A percentile compares a stretch with the other conserved stretches of the same genome.
phyloP scores from a whole-genome alignment of 75 land plant genomes.

The Picea sitchensis region DNA sequence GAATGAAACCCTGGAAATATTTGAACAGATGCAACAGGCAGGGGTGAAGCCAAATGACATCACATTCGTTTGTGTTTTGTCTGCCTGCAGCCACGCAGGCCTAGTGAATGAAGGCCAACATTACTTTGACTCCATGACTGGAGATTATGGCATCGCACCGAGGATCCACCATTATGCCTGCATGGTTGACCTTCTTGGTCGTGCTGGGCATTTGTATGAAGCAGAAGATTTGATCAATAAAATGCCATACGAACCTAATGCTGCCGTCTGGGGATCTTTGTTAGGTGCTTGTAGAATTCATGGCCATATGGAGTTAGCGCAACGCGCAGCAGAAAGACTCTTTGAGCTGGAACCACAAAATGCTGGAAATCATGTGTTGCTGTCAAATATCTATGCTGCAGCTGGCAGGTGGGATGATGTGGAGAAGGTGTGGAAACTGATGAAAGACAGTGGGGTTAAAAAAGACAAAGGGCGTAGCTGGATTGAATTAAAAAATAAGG shows the following conservation, averaged over 20 bases:
- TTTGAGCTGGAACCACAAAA: constrained; percentile 16
- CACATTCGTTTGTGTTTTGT: constrained; percentile 14
- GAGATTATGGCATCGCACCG: constrained; percentile 1
- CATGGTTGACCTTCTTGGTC: constrained; percentile 19
- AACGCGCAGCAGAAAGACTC: constrained; percentile 16
- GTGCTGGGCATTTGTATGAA: constrained; percentile 12
- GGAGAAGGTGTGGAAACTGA: not conserved
- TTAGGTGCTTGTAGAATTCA: constrained; percentile 25
- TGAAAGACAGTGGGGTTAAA: constrained; percentile 7
- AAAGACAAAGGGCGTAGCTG: constrained; percentile 18
- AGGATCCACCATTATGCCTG: constrained; percentile 13
- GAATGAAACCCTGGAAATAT: constrained; percentile 11
- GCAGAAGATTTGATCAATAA: constrained; percentile 15
- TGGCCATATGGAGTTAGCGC: constrained; percentile 14
- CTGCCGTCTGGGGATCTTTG: constrained; percentile 15
- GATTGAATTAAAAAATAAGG: constrained; percentile 18
- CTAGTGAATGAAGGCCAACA: constrained; percentile 10
- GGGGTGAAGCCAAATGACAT: constrained; percentile 8
- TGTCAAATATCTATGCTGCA: constrained; percentile 25
- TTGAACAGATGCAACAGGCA: constrained; percentile 10
- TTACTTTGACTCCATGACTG: constrained; percentile 12
- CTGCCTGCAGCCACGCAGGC: constrained; percentile 22
- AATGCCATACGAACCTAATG: constrained; percentile 27
- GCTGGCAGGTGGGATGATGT: constrained; percentile 18
- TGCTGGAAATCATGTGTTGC: constrained; percentile 14